Evolutionary conservation across 768 basidiomycete species (phyloP).

Genomic region (Phaffia tasmanica): DNA sequence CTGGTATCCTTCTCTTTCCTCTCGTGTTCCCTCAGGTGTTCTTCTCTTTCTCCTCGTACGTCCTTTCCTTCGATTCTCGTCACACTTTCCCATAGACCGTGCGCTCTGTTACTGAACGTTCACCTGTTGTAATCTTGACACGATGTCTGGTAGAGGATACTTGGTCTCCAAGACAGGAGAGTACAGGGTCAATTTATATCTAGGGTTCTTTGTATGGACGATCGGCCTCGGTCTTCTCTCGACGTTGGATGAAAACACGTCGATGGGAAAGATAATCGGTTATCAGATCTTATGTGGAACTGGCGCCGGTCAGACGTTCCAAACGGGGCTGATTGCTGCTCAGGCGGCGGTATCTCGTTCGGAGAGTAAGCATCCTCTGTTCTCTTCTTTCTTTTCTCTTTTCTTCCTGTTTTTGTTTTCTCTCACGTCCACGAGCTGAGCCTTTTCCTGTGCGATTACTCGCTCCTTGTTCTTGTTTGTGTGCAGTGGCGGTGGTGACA

Average conservation of each 20-base stretch:
- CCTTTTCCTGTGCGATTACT: background rate
- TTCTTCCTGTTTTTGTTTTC: background rate
- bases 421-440: background rate
- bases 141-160: conserved; percentile 41
- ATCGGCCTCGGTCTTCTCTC: conserved; percentile 62
- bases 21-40: conserved; percentile 50
- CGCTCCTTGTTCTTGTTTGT: background rate
- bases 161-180: conserved; percentile 54
- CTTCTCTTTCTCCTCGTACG: conserved; percentile 36
- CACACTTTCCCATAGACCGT: too few relatives aligned
- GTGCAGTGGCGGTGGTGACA: conserved; percentile 1
- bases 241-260: conserved; percentile 47
- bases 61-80: background rate
- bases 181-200: conserved; percentile 51
- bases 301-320: conserved; percentile 45
- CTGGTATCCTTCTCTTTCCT: conserved; percentile 57
- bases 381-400: conserved; percentile 5
- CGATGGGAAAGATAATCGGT: conserved; percentile 47
- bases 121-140: too few relatives aligned
- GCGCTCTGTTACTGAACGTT: too few relatives aligned
- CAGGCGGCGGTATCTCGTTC: background rate
- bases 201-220: conserved; percentile 59
- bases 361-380: conserved; percentile 37
- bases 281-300: conserved; percentile 53
- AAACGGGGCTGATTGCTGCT: background rate